phyloP scores from a whole-genome alignment of 441 rosid genomes.

The Biscutella laevigata region DNA sequence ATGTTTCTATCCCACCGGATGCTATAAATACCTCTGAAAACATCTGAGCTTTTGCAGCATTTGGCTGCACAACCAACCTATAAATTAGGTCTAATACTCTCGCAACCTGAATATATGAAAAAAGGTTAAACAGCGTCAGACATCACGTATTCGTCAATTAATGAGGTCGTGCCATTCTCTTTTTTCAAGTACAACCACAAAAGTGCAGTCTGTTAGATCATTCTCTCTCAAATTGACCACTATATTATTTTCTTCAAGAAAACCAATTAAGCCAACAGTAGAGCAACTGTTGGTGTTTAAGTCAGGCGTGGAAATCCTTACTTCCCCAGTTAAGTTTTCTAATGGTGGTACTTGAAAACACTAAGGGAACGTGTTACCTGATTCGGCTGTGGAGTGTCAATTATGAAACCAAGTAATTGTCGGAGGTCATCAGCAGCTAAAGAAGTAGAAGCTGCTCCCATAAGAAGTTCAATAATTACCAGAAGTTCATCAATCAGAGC shows the following conservation, averaged over 20 bases:
- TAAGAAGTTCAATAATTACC: slow-evolving; percentile 92
- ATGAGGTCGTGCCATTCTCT: slow-evolving; percentile 4
- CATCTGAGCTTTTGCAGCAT: slow-evolving; percentile 64
- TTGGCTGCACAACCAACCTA: slow-evolving; percentile 92
- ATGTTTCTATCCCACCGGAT: slow-evolving; percentile 93
- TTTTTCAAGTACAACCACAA: slow-evolving; percentile 11
- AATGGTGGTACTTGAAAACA: background rate
- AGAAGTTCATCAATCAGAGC: slow-evolving; percentile 98
- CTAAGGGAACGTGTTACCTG: slow-evolving; percentile 46
- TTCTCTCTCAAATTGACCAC: slow-evolving; percentile 10
- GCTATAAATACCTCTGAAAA: slow-evolving; percentile 79
- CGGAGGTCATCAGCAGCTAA: slow-evolving; percentile 70
- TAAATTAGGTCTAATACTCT: slow-evolving; percentile 85
- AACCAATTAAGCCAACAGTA: background rate
- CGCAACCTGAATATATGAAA: slow-evolving; percentile 56
- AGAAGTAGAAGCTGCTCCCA: slow-evolving; percentile 81
- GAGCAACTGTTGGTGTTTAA: background rate
- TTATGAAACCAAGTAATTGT: slow-evolving; percentile 84
- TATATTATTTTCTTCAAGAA: background rate
- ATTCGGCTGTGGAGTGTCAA: slow-evolving; percentile 96
- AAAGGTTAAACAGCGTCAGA: slow-evolving; percentile 15
- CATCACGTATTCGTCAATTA: too few species aligned
- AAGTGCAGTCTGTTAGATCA: slow-evolving; percentile 1
- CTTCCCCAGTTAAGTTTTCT: slow-evolving; percentile 58
- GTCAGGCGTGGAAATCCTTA: background rate